These are phyloP conservation scores for Glycine tomentella DNA, from an alignment of 306 rosid genomes.

Conservation along the genomic window DNA sequence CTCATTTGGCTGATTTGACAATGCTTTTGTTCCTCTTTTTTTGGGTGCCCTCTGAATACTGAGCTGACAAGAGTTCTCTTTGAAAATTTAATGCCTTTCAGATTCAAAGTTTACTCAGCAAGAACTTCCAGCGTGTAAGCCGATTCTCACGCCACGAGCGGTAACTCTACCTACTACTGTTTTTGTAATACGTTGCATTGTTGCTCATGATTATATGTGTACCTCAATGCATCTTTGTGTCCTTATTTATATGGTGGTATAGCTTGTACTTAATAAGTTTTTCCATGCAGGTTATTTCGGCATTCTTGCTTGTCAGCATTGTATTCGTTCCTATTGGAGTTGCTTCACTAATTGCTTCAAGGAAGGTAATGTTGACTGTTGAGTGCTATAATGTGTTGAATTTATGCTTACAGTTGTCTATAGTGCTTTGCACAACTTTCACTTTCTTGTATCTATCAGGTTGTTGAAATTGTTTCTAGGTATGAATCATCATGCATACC, in stretches of 20 bases:
- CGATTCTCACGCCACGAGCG: constrained; percentile 93
- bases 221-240: neutral
- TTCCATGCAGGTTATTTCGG: constrained; percentile 80
- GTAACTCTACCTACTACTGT: constrained; percentile 46
- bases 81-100: constrained; percentile 45
- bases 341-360: constrained; percentile 78
- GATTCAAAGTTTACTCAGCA: constrained; percentile 95
- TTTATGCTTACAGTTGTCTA: constrained; percentile 27
- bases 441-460: constrained; percentile 57
- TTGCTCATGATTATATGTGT: constrained; percentile 5
- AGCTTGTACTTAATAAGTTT: neutral
- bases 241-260: neutral
- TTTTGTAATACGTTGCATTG: constrained; percentile 2
- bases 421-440: constrained; percentile 46
- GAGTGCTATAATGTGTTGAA: constrained; percentile 27
- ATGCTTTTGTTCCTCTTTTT: neutral
- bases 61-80: constrained; percentile 40
- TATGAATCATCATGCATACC: constrained; percentile 76
- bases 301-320: constrained; percentile 78
- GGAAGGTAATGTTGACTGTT: constrained; percentile 66
- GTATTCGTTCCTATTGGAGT: constrained; percentile 88
- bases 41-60: neutral
- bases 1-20: neutral
- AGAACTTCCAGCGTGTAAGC: constrained; percentile 97
- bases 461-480: constrained; percentile 75